phyloP scores from a whole-genome alignment of 2,329 filamentous ascomycete genomes.

The Camillea tinctor region DNA sequence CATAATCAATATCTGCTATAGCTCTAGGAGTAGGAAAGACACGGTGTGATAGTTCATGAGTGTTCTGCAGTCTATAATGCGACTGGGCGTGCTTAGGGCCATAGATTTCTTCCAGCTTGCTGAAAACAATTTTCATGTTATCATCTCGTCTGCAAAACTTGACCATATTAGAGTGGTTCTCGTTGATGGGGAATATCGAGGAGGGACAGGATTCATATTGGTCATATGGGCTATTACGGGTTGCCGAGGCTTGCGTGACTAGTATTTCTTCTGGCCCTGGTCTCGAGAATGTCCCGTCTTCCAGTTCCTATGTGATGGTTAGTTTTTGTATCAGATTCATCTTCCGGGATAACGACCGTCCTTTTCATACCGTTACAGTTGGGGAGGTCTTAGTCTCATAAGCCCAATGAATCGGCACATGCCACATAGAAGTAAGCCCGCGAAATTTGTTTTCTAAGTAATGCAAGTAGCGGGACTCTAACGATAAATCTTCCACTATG shows the following conservation, averaged over 20 bases:
- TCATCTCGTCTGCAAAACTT: conserved; percentile 16
- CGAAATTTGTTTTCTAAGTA: conserved; percentile 16
- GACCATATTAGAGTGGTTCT: conserved; percentile 25
- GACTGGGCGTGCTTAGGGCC: neutral
- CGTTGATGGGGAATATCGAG: conserved; percentile 19
- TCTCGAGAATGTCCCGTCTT: conserved; percentile 12
- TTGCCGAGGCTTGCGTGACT: conserved; percentile 22
- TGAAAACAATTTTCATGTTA: conserved; percentile 4
- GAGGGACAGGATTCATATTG: conserved; percentile 4
- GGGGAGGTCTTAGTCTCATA: conserved; percentile 25
- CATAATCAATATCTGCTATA: neutral
- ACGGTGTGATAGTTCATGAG: neutral
- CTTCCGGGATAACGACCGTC: neutral
- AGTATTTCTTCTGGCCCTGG: conserved; percentile 16
- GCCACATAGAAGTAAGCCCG: conserved; percentile 4
- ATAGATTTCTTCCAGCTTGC: conserved; percentile 2
- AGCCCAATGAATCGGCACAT: conserved; percentile 17
- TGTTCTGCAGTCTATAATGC: neutral
- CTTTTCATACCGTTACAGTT: conserved; percentile 15
- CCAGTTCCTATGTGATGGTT: conserved; percentile 3
- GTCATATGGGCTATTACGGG: no score
- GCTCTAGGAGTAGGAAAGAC: neutral
- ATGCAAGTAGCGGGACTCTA: conserved; percentile 8
- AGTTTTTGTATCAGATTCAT: neutral
- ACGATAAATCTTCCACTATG: conserved; percentile 14